Conservation (phyloP, 352 stramenopile genomes). For the Pythium pyrilobum region DNA sequence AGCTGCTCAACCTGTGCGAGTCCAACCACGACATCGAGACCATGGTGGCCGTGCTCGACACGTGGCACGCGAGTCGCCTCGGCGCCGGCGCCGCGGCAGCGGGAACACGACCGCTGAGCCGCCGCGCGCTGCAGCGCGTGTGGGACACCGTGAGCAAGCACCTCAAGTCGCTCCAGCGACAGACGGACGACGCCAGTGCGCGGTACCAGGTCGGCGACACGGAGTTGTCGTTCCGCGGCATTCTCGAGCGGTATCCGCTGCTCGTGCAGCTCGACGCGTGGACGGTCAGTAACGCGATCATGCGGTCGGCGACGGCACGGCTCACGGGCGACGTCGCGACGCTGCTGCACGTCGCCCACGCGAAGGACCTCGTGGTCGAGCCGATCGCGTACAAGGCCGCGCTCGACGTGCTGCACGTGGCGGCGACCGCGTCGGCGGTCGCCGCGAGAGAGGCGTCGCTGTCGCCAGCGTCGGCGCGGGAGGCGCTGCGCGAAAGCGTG, state of each 20-base stretch:
- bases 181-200: slow-evolving; percentile 7
- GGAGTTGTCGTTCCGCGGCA: slow-evolving; percentile 46
- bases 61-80: slow-evolving; percentile 56
- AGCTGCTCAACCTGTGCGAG: slow-evolving; percentile 66
- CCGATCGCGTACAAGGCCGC: slow-evolving; percentile 41
- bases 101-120: slow-evolving; percentile 34
- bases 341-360: slow-evolving; percentile 38
- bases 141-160: slow-evolving; percentile 60
- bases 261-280: slow-evolving; percentile 37
- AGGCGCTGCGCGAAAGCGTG: background rate
- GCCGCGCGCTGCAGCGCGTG: slow-evolving; percentile 38
- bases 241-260: slow-evolving; percentile 46
- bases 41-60: slow-evolving; percentile 52
- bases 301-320: slow-evolving; percentile 40
- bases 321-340: slow-evolving; percentile 37
- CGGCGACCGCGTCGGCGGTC: background rate
- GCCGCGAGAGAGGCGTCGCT: background rate
- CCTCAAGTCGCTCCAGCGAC: slow-evolving; percentile 28
- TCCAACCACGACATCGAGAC: slow-evolving; percentile 57
- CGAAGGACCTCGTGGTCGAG: slow-evolving; percentile 30
- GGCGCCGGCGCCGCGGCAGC: no score
- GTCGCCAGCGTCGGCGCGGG: background rate
- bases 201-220: slow-evolving; percentile 37
- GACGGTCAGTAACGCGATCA: slow-evolving; percentile 44
- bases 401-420: slow-evolving; percentile 22